Percentiles rank a stretch among this genome's conserved stretches.
Evolutionary conservation across 1,284 basidiomycete species (phyloP).

Genomic region (Puccinia horiana): DNA sequence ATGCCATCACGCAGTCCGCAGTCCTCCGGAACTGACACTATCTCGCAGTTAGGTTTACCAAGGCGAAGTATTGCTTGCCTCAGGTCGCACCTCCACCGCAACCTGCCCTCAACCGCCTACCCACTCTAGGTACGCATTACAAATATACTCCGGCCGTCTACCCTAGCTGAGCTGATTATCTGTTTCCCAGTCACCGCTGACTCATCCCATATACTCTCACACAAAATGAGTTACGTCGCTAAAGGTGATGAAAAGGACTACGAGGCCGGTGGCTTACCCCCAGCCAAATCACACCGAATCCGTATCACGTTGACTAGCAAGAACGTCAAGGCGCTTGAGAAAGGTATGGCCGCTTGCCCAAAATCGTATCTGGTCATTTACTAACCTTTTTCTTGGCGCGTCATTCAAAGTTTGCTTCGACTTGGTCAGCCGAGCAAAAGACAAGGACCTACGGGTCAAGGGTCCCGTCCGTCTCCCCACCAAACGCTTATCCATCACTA

Average conservation of each 20-base stretch:
- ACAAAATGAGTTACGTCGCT: slow-evolving; percentile 98
- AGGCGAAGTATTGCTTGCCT: neutral
- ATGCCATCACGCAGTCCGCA: neutral
- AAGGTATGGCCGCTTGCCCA: slow-evolving; percentile 68
- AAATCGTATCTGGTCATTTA: neutral
- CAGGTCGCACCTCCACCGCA: neutral
- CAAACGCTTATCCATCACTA: slow-evolving; percentile 97
- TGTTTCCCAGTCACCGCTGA: slow-evolving; percentile 55
- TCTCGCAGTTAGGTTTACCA: slow-evolving; percentile 13
- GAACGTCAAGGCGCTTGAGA: slow-evolving; percentile 98
- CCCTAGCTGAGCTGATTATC: neutral
- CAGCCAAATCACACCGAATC: slow-evolving; percentile 98
- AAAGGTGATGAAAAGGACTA: slow-evolving; percentile 89
- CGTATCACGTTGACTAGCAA: slow-evolving; percentile 97
- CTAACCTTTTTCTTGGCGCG: neutral
- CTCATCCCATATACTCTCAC: slow-evolving; percentile 62
- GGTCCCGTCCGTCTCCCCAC: slow-evolving; percentile 98
- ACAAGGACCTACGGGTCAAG: slow-evolving; percentile 99
- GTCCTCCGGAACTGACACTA: neutral
- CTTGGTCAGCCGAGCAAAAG: slow-evolving; percentile 98
- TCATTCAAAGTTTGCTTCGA: slow-evolving; percentile 77
- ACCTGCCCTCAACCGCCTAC: neutral
- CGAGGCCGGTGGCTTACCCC: slow-evolving; percentile 69
- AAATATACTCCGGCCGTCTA: neutral
- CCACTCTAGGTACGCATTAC: neutral